These are phyloP conservation scores for Elsinoe fawcettii DNA, from an alignment of 2,329 filamentous ascomycete genomes.

Conservation along the genomic window DNA sequence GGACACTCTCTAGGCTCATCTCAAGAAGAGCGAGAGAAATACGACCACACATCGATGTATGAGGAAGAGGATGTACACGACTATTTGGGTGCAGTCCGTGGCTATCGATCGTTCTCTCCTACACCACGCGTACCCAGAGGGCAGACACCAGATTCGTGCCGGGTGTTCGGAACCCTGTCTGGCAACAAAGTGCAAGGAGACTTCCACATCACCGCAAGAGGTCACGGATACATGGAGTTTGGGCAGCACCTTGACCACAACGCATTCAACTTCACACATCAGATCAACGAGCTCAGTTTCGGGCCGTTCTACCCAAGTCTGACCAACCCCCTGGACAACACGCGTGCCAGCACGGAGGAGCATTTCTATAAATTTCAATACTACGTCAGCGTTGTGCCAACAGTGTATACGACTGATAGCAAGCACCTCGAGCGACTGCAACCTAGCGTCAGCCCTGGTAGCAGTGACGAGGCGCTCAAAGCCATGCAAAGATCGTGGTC, in stretches of 20 bases:
- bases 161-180: slow-evolving; percentile 81
- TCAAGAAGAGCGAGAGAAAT: slow-evolving; percentile 49
- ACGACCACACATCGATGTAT: slow-evolving; percentile 39
- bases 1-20: slow-evolving; percentile 45
- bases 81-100: slow-evolving; percentile 66
- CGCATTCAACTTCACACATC: slow-evolving; percentile 95
- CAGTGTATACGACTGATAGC: slow-evolving; percentile 62
- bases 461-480: slow-evolving; percentile 30
- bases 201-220: slow-evolving; percentile 92
- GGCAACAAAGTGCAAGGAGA: slow-evolving; percentile 97
- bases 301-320: slow-evolving; percentile 94
- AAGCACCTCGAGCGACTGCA: slow-evolving; percentile 40
- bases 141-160: slow-evolving; percentile 60
- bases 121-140: slow-evolving; percentile 57
- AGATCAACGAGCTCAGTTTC: slow-evolving; percentile 92
- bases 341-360: slow-evolving; percentile 62
- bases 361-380: slow-evolving; percentile 98
- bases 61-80: slow-evolving; percentile 83
- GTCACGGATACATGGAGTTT: slow-evolving; percentile 84
- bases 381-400: slow-evolving; percentile 91
- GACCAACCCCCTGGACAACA: slow-evolving; percentile 88
- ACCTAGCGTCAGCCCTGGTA: slow-evolving; percentile 36
- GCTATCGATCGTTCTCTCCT: slow-evolving; percentile 60
- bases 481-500: slow-evolving; percentile 19
- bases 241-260: slow-evolving; percentile 74